Evolutionary conservation across 257 asterid genomes (phyloP).

Genomic region (Vinca minor): DNA sequence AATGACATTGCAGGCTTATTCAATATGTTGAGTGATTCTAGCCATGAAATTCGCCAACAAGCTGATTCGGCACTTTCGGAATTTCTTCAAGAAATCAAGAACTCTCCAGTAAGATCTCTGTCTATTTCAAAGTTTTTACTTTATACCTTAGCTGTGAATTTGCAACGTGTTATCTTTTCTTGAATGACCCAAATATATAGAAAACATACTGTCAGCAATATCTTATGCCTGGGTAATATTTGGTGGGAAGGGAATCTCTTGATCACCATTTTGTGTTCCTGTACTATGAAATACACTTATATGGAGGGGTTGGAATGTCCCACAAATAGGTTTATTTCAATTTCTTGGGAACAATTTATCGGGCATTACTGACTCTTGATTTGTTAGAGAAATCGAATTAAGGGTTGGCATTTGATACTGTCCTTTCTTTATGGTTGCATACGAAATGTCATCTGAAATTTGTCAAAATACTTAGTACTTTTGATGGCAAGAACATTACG

Average conservation of each 20-base stretch:
- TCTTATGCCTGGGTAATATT: neutral
- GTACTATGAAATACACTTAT: neutral
- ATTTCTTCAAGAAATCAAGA: slow-evolving; percentile 97
- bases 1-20: slow-evolving; percentile 66
- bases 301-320: neutral
- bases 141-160: slow-evolving; percentile 1
- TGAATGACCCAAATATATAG: neutral
- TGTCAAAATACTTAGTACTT: neutral
- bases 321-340: neutral
- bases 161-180: neutral
- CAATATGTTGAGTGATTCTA: slow-evolving; percentile 94
- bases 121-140: slow-evolving; percentile 6
- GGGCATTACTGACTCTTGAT: neutral
- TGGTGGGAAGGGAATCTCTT: neutral
- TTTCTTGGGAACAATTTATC: neutral
- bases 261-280: neutral
- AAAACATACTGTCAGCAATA: neutral
- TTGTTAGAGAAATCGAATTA: neutral
- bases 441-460: neutral
- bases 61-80: slow-evolving; percentile 99
- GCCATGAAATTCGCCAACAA: slow-evolving; percentile 98
- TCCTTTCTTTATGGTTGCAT: neutral
- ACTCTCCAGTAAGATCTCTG: slow-evolving; percentile 83
- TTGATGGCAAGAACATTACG: slow-evolving; percentile 5
- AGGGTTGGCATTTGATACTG: neutral